Conservation (phyloP, 2,329 filamentous ascomycete species). For the Xylaria sp. region DNA sequence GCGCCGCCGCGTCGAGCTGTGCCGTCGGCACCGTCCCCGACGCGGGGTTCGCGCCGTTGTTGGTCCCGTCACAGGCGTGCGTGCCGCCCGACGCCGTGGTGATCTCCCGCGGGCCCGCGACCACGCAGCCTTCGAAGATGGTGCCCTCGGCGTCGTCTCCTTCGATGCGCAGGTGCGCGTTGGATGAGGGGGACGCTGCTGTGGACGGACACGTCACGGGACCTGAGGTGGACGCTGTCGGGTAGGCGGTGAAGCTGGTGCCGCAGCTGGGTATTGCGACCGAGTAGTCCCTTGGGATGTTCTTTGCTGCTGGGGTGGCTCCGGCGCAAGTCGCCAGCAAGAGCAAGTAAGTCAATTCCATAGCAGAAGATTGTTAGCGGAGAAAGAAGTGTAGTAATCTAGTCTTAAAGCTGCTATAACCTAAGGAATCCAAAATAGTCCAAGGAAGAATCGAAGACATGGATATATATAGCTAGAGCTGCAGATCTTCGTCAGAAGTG, state of each 20-base stretch:
- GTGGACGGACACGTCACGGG: not conserved
- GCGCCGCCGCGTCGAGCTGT: slow-evolving; percentile 3
- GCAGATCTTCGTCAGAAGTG: not conserved
- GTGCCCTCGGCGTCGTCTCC: slow-evolving; percentile 1
- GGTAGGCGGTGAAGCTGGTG: not conserved
- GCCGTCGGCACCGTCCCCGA: not conserved
- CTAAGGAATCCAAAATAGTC: too few species aligned
- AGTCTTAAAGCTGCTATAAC: too few species aligned
- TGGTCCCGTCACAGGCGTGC: slow-evolving; percentile 9
- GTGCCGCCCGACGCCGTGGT: not conserved
- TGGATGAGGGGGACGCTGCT: not conserved
- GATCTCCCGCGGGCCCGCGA: not conserved
- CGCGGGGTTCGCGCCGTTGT: not conserved
- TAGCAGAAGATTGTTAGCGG: not conserved
- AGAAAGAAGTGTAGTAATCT: not conserved
- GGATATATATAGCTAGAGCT: too few species aligned
- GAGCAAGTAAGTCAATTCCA: not conserved
- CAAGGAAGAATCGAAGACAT: too few species aligned
- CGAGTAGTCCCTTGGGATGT: not conserved
- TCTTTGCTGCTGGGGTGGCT: not conserved
- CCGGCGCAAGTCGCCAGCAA: not conserved
- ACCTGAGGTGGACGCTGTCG: not conserved
- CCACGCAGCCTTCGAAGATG: slow-evolving; percentile 10
- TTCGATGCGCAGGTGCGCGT: slow-evolving; percentile 2
- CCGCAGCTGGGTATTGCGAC: not conserved